Base-by-base conservation (phyloP, 805 yeast genomes). In the Candida arabinofermentans region DNA sequence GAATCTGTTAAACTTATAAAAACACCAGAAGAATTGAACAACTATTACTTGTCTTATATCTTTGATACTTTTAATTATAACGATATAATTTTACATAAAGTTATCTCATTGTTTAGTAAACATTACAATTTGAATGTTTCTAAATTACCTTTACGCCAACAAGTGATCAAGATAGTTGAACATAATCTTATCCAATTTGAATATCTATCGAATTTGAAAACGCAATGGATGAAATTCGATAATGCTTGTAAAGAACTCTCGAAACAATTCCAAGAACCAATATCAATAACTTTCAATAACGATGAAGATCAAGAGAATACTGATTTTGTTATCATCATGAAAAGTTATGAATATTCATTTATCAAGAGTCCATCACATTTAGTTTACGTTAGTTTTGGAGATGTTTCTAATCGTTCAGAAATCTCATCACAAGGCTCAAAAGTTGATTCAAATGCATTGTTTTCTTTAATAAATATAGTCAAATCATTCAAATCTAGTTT, bases 221-320 rank as follows among this genome's bases (percentile, higher is more conserved):
- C 71, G 24, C 81, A 81, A 51, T 81, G 95, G 85, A 67, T 74
- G 26, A 78, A 82, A 45, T 74, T 90, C 43, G 83, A 80, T 43
- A 71, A 86, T 2, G 67, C 89, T 21, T 82, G 95, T 56, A 76
- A 74, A 42, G 96, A 89, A 53, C 69, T 85, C 40, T 74, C 73
- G 44, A 82, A 75, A 44, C 71, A 72, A 36, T 69, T 79, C 16
- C 71, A 73, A 43, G 93, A 86, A 53, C 71, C 83, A 0, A 67
- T 86, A 29, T 65, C 79, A 1, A 54, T 84, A 1, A 61, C 63
- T n/a, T 50, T 67, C 19, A 71, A 66, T 31, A 55, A 62, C 1
- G 61, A 56, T 14, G 31, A 60, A 44, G 57, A 62, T 2, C 60
- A 55, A 14, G 31, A 59, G 45, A 58, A 54, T 10, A 54, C 54